Base-by-base conservation (phyloP, 1,139 yeast species). In the Pichia sp. region DNA sequence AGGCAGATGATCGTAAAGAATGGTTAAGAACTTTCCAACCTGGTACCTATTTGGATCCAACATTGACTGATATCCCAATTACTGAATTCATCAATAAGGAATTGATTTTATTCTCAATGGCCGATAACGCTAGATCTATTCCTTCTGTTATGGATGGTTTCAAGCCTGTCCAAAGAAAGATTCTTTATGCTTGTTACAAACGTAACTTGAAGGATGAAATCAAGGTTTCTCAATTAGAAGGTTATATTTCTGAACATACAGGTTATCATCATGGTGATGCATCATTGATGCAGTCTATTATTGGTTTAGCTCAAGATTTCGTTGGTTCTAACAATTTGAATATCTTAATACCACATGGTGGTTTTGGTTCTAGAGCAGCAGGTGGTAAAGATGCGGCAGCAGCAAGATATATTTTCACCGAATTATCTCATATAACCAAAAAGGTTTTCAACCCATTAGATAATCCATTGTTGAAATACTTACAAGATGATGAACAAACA, bases 351-450 rank as follows among this genome's bases (percentile, higher is more conserved):
- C 99, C 99, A 39, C 86, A 85, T 65, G 99, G 99, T 73, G 85
- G 91, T 27, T 94, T 94, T 65, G 99, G 99, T 76, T 85, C 97
- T 2, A 81, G 99, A 69, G 93, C 95, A 37, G 78, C 90, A 32
- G 99, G 99, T 67, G 99, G 99, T 71, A 94, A 94, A 65, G 99
- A 94, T 73, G 94, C 90, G 22, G 88, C 98, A n/a, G 97, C 98
- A 38, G 85, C 97, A 51, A 91, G 99, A 79, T 94, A 94, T 72
- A 91, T 94, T 67, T 88, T 80, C 65, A 94, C 99, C 0, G 93
- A 88, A 60, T 70, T 93, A 57, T 81, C 79, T 52, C 81, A 84
- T 28, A 74, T 94, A 39, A 86, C 99, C 0, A 74, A 85, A 54
- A 80, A 74, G 45, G 77, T 91, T 8, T 90, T 91, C 67, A 83